Evolutionary conservation across 2,329 filamentous ascomycete genomes (phyloP).

Genomic region (Aureobasidium sp.): DNA sequence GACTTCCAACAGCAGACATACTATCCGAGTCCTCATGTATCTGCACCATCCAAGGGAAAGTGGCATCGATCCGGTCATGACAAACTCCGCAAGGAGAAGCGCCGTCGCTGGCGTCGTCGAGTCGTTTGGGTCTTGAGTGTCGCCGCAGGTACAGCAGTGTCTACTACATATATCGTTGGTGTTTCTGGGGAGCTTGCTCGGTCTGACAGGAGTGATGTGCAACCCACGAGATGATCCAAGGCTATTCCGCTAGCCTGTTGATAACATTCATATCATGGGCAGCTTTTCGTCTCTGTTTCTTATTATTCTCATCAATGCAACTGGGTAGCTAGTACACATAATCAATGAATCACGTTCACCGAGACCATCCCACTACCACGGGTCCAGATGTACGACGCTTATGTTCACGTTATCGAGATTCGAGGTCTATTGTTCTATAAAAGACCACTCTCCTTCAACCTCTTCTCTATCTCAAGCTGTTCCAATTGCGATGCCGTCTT

Average conservation of each 20-base stretch:
- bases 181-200: constrained; percentile 42
- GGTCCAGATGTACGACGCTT: too few relatives aligned
- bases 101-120: constrained; percentile 30
- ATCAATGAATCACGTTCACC: neutral
- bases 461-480: constrained; percentile 4
- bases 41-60: neutral
- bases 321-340: neutral
- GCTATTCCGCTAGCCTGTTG: neutral
- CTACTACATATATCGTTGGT: constrained; percentile 49
- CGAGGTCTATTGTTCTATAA: neutral
- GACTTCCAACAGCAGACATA: constrained; percentile 38
- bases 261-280: neutral
- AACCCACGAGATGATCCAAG: neutral
- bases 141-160: constrained; percentile 45
- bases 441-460: constrained; percentile 1
- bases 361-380: neutral
- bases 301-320: neutral
- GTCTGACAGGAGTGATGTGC: neutral
- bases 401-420: neutral
- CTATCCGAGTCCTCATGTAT: constrained; percentile 16
- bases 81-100: constrained; percentile 22
- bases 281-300: neutral
- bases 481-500: constrained; percentile 3
- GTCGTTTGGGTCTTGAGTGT: constrained; percentile 40
- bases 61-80: neutral